Base-by-base conservation (phyloP, 2,329 filamentous ascomycete genomes). In the Lachnellula cervina region DNA sequence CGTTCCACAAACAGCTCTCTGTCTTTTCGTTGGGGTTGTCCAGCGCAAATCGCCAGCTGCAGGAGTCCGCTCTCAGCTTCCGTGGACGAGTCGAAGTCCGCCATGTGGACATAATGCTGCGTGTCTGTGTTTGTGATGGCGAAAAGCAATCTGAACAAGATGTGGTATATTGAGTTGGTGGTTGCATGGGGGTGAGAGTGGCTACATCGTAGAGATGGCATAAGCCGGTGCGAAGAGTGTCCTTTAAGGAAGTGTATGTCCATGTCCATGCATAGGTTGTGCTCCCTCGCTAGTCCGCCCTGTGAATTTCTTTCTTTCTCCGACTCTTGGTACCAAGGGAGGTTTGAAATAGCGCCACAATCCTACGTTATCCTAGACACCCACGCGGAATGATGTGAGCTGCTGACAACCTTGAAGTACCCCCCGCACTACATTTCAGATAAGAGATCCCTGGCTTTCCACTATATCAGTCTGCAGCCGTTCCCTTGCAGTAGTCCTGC, bases 51-150 rank as follows among this genome's bases (percentile, higher is more conserved):
- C 17, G 6, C 11, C 19, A 21, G 16, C 50, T 57, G 55, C 48
- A 42, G 37, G 34, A 35, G 35, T 11, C 51, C 44, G 48, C 37
- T 43, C 5, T 37, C 42, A 11, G 45, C 25, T 16, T 42, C 53
- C 51, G 40, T 19, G 13, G 52, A 52, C 51, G 51, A 44, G 55
- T 57, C 37, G 34, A 35, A 17, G 14, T 37, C n/a, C 16, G 56
- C 56, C 56, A 58, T 54, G 56, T 58, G 56, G 51, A 44, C 56
- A 54, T 57, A 19, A 38, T 40, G 50, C 32, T 45, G 37, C 44
- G 45, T 49, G 14, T 46, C 25, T 51, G 14, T 16, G 14, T 46
- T 35, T 51, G 14, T 16, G 28, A 9, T 35, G 25, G 38, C 28
- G 16, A 40, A 23, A 32, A 48, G 48, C 38, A 28, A 28, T 35